phyloP scores from a whole-genome alignment of 2,329 filamentous ascomycete species.

The Paracamarosporium sp. region DNA sequence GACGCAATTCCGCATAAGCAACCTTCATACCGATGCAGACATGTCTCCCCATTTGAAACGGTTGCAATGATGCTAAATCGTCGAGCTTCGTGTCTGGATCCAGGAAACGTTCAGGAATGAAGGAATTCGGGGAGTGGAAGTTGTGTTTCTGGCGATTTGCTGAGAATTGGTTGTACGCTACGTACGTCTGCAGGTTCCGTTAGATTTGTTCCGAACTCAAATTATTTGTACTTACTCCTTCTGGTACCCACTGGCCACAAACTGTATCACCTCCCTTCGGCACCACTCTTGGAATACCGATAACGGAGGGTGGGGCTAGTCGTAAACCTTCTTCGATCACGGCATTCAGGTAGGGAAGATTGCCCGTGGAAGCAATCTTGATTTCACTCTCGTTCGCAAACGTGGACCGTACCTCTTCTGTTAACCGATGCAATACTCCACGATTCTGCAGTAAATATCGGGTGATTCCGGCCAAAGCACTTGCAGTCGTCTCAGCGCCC shows the following conservation, averaged over 20 bases:
- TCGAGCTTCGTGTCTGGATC: conserved; percentile 7
- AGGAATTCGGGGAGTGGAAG: conserved; percentile 31
- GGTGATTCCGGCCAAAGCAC: conserved; percentile 43
- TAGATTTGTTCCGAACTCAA: not conserved
- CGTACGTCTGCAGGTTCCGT: conserved; percentile 30
- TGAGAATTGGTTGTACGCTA: conserved; percentile 36
- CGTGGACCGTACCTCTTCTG: conserved; percentile 27
- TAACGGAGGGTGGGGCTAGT: conserved; percentile 26
- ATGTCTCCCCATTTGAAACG: conserved; percentile 24
- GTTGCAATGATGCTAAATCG: conserved; percentile 16
- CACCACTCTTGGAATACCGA: conserved; percentile 28
- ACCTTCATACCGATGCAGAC: conserved; percentile 26
- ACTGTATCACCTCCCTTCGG: conserved; percentile 33
- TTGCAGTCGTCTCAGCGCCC: conserved; percentile 53
- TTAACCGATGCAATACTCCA: conserved; percentile 31
- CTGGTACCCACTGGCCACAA: conserved; percentile 29
- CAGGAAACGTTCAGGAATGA: conserved; percentile 9
- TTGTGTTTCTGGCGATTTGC: conserved; percentile 34
- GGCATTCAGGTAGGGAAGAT: conserved; percentile 37
- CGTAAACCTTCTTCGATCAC: conserved; percentile 33
- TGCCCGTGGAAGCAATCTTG: conserved; percentile 20
- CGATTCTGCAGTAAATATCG: conserved; percentile 40
- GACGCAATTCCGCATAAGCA: conserved; percentile 35
- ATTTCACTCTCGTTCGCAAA: conserved; percentile 38
- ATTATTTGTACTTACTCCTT: conserved; percentile 5